Evolutionary conservation across 805 yeast genomes (phyloP), one percentile per base, ranked within the genome.

Genomic region (Kuraishia cidri): DNA sequence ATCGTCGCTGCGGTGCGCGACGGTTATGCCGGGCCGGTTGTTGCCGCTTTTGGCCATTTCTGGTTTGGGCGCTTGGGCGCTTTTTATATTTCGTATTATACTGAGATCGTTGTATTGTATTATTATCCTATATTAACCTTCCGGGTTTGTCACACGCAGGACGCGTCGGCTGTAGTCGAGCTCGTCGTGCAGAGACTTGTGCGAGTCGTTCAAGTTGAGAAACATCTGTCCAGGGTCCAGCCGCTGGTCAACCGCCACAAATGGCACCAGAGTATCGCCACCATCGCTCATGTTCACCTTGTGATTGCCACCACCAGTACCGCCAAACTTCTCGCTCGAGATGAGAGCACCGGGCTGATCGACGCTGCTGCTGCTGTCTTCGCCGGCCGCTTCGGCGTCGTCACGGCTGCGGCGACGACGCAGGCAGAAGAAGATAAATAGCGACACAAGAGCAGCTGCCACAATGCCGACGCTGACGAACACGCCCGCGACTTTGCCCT

Each of bases 401-500:
- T 20, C 11, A 6, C 12, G 20, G 5, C 24, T 24, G 5, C 30
- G 19, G 30, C 35, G 27, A 26, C 32, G 32, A 19, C 46, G 21
- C 40, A 60, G 43, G 23, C 61, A 39, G 24, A 66, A 52, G 57
- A 70, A 58, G 45, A 67, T 38, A 39, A 79, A 38, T 1, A 63
- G 57, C 0, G 57, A 43, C 1, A 79, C 31, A 1, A 76, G 30
- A 1, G 64, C 64, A 0, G 72, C 44, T 1, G 58, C 69, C 1
- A 78, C 76, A 1, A 85, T 44, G 1, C 88, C 95, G 12, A 85
- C 92, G 0, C 72, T 87, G 2, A 81, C 74, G 55, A 85, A 85
- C 0, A 86, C 81, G 3, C 94, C 95, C 0, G 88, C 94, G 1
- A 85, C 92, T 48, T 79, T 81, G 0, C 90, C 94, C 29, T 72